phyloP scores from a whole-genome alignment of 352 stramenopile species.

The Achlya hypogyna region DNA sequence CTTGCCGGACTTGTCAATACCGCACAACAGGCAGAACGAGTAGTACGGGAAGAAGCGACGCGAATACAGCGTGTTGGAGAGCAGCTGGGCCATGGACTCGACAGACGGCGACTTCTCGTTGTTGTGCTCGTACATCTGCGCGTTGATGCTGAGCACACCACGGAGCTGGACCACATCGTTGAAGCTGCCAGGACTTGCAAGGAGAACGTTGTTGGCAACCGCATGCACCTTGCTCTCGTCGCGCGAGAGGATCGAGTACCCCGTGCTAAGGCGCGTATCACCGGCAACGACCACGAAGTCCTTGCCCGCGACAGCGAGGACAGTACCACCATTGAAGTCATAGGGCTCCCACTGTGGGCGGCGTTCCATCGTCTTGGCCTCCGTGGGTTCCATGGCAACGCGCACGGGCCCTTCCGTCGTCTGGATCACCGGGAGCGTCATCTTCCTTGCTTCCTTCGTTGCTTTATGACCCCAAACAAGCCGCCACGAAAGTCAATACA shows the following conservation, averaged over 20 bases:
- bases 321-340: constrained; percentile 79
- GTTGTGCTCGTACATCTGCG: constrained; percentile 91
- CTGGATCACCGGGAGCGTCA: background rate
- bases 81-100: constrained; percentile 90
- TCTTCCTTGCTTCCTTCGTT: constrained; percentile 5
- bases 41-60: constrained; percentile 99
- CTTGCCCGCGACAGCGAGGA: constrained; percentile 89
- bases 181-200: constrained; percentile 72
- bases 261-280: constrained; percentile 93
- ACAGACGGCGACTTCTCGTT: constrained; percentile 91
- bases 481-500: background rate
- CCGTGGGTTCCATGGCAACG: constrained; percentile 9
- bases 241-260: constrained; percentile 95
- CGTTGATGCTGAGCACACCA: constrained; percentile 63
- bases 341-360: constrained; percentile 70
- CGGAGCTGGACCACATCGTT: constrained; percentile 83
- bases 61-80: constrained; percentile 98
- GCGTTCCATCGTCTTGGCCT: constrained; percentile 5
- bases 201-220: constrained; percentile 57
- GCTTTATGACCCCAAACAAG: constrained; percentile 12
- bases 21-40: constrained; percentile 95
- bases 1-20: constrained; percentile 94
- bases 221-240: constrained; percentile 88
- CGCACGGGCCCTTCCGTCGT: constrained; percentile 1
- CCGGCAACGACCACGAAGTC: constrained; percentile 96